Conservation (phyloP, 345 rosid species). For the Eucalyptus brandiana region DNA sequence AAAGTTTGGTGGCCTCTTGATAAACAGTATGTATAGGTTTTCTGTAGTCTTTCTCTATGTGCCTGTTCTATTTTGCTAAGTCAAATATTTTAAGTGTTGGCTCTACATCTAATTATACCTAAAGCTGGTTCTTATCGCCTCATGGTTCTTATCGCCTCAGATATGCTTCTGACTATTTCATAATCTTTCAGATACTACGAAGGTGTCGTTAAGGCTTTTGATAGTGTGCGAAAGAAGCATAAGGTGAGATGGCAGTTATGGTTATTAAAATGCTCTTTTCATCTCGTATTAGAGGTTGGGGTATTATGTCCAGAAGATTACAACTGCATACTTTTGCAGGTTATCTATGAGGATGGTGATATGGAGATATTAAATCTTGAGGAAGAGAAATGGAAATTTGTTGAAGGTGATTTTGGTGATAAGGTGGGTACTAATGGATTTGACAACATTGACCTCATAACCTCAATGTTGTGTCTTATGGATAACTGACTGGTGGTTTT, state of each 20-base stretch:
- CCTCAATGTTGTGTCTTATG: neutral
- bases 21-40: slow-evolving; percentile 25
- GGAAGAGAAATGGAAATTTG: slow-evolving; percentile 45
- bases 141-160: neutral
- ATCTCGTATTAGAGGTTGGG: neutral
- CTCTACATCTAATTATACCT: neutral
- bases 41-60: neutral
- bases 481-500: neutral
- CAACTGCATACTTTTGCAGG: slow-evolving; percentile 18
- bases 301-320: neutral
- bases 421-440: slow-evolving; percentile 23
- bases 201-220: slow-evolving; percentile 52
- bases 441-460: neutral
- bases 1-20: slow-evolving; percentile 95
- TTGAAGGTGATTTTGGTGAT: slow-evolving; percentile 20
- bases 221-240: slow-evolving; percentile 54
- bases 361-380: slow-evolving; percentile 45
- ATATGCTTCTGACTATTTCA: neutral
- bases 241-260: slow-evolving; percentile 25
- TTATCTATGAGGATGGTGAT: slow-evolving; percentile 76
- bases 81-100: neutral
- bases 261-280: neutral
- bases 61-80: neutral
- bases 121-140: neutral
- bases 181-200: slow-evolving; percentile 53